Percentiles rank a stretch among this genome's conserved stretches.
Conservation (phyloP, 2,329 filamentous ascomycete species). For the Calonectria hawksworthii region DNA sequence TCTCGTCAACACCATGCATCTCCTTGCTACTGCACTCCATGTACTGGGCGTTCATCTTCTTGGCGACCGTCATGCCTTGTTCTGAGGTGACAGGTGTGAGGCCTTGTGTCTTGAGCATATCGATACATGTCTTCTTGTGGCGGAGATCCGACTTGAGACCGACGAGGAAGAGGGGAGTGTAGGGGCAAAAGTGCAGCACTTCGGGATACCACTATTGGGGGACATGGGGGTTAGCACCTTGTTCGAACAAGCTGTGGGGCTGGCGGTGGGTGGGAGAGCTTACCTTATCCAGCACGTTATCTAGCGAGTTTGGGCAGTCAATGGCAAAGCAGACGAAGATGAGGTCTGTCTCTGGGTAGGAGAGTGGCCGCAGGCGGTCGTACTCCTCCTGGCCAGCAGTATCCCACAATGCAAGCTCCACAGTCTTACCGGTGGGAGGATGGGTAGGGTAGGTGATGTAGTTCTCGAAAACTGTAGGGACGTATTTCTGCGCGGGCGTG, state of each 20-base stretch:
- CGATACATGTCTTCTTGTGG: slow-evolving; percentile 95
- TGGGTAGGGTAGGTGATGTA: slow-evolving; percentile 99
- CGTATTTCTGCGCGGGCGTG: slow-evolving; percentile 85
- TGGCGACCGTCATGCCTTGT: slow-evolving; percentile 88
- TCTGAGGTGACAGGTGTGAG: slow-evolving; percentile 94
- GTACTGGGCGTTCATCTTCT: slow-evolving; percentile 95
- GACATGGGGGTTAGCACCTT: slow-evolving; percentile 14
- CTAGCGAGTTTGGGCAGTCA: slow-evolving; percentile 96
- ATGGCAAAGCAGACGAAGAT: slow-evolving; percentile 99
- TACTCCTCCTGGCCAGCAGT: slow-evolving; percentile 99
- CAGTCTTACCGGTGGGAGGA: slow-evolving; percentile 88
- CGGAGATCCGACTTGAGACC: slow-evolving; percentile 98
- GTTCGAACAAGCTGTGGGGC: not conserved
- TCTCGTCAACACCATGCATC: slow-evolving; percentile 95
- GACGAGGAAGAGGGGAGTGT: slow-evolving; percentile 94
- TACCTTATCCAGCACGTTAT: slow-evolving; percentile 99
- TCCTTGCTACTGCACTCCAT: slow-evolving; percentile 99
- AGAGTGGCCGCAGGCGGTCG: slow-evolving; percentile 93
- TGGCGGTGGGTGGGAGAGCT: not conserved
- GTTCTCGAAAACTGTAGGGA: slow-evolving; percentile 99
- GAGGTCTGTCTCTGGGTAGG: slow-evolving; percentile 97
- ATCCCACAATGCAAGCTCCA: slow-evolving; percentile 98
- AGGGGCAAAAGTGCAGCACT: slow-evolving; percentile 98
- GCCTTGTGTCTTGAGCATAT: slow-evolving; percentile 98
- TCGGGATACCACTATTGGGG: slow-evolving; percentile 94